Base-by-base conservation (phyloP, 768 basidiomycete genomes). In the Tricholoma hemisulphureum region DNA sequence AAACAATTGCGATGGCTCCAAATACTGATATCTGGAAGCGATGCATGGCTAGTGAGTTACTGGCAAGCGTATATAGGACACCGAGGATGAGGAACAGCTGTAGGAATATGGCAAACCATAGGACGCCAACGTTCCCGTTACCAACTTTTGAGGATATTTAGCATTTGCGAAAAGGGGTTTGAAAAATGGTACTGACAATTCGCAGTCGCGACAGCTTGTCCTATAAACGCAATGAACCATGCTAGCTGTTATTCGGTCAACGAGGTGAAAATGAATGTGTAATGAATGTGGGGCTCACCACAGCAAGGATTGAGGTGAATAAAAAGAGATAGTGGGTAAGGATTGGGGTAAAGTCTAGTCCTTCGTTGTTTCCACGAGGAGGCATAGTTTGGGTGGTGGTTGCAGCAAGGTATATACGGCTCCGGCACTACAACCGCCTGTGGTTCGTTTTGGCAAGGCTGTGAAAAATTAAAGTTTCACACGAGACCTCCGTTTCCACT, bases 311-410 rank as follows among this genome's bases (percentile, higher is more conserved):
- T 58, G 87, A 87, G 1, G 95, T 96, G 68, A 92, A 88, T 24
- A 96, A 80, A 69, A 96, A 95, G 68, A 96, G 81, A 68, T 95
- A 94, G 69, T 96, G 93, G 16, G 92, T 91, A 57, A 93, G 80
- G 60, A 96, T 89, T 59, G 91, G 93, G 1, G 88, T 91, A 57
- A 94, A 90, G 73, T 94, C 91, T 63, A 91, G 82, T n/a, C 89
- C 79, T 75, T 80, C 80, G 66, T 74, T 82, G 67, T 74, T 82
- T 67, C 76, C 80, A 65, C 82, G 80, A 61, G 82, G 83, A 71
- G 82, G 80, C 82, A 84, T 77, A 60, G 59, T 64, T 29, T 49
- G 9, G 4, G 7, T 23, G 21, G 21, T 23, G 23, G 24, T 9
- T 45, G 8, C 16, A 28, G 26, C 14, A 18, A 28, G 46, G 26